Evolutionary conservation across 257 asterid genomes (phyloP).

Genomic region (Thymus mandschuricus): DNA sequence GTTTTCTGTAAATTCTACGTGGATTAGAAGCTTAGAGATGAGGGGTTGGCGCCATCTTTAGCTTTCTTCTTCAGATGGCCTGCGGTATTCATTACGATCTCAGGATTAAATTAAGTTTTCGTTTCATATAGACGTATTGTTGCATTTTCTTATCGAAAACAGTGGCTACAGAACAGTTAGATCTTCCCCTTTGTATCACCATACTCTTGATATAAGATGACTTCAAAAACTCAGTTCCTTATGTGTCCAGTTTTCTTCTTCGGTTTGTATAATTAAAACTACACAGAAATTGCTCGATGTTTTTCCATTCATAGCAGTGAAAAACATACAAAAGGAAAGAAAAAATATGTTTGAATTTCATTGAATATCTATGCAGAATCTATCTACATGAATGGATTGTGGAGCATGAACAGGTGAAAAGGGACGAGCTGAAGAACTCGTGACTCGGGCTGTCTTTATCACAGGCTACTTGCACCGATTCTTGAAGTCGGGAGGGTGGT

Average conservation of each 20-base stretch:
- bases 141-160: not conserved
- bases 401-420: too few species aligned
- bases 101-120: not conserved
- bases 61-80: constrained; percentile 1
- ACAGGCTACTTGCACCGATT: too few species aligned
- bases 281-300: too few species aligned
- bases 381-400: too few species aligned
- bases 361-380: too few species aligned
- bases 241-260: not conserved
- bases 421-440: too few species aligned
- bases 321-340: too few species aligned
- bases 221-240: constrained; percentile 1
- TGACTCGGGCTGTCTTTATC: too few species aligned
- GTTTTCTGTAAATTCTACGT: not conserved
- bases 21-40: not conserved
- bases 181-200: not conserved
- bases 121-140: not conserved
- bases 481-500: too few species aligned
- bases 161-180: not conserved
- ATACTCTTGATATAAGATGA: not conserved
- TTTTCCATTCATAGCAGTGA: too few species aligned
- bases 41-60: constrained; percentile 5
- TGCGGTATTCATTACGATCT: not conserved
- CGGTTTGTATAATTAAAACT: not conserved
- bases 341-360: too few species aligned